Conservation (phyloP, 2,329 filamentous ascomycete genomes). For the Fusarium musae region DNA sequence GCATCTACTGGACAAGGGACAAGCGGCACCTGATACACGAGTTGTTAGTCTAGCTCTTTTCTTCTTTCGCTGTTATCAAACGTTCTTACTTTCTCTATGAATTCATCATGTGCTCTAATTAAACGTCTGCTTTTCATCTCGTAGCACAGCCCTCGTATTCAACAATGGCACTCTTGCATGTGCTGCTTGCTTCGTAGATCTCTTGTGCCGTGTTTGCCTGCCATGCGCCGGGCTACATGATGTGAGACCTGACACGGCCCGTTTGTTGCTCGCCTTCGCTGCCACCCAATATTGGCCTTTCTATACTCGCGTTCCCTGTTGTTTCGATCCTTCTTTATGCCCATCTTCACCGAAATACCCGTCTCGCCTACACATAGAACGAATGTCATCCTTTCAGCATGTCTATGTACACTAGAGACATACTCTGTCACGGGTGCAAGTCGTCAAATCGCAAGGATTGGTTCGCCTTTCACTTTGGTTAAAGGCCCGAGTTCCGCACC, state of each 20-base stretch:
- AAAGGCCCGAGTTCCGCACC: conserved; percentile 8
- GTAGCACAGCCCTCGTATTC: not conserved
- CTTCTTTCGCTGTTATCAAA: not conserved
- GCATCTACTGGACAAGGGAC: conserved; percentile 15
- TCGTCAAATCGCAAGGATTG: conserved; percentile 28
- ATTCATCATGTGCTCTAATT: not conserved
- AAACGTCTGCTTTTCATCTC: not conserved
- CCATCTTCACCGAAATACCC: not conserved
- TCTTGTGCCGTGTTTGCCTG: conserved; percentile 32
- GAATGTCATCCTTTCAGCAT: conserved; percentile 4
- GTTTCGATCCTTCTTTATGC: conserved; percentile 4
- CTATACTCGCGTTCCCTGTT: not conserved
- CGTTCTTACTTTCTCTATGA: not conserved
- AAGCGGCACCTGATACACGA: conserved; percentile 31
- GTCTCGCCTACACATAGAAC: conserved; percentile 12
- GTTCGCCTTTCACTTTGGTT: conserved; percentile 14
- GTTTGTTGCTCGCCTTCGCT: conserved; percentile 13
- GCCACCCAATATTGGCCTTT: not conserved
- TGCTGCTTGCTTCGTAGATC: conserved; percentile 18
- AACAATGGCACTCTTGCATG: conserved; percentile 8
- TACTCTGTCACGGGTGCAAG: conserved; percentile 28
- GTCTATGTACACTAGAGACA: not conserved
- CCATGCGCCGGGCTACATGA: conserved; percentile 29
- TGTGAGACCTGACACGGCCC: conserved; percentile 34
- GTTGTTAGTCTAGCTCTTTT: not conserved